phyloP scores from a whole-genome alignment of 2,329 filamentous ascomycete genomes.

The Colletotrichum incanum region DNA sequence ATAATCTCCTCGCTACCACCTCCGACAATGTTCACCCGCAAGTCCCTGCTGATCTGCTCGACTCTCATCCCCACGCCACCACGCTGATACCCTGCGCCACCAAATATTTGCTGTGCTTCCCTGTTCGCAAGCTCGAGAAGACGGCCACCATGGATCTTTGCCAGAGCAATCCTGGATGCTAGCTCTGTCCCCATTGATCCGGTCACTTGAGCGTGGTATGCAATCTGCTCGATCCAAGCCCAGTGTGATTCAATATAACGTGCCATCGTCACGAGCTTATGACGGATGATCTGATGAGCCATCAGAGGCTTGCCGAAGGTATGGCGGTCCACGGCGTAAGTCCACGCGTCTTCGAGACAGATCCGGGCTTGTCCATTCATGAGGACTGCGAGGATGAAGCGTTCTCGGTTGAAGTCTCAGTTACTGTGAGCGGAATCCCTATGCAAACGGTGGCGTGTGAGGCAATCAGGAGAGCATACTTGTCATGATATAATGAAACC shows the following conservation, averaged over 20 bases:
- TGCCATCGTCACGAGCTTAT: constrained; percentile 72
- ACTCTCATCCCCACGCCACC: constrained; percentile 58
- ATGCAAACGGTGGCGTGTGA: background rate
- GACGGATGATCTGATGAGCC: constrained; percentile 70
- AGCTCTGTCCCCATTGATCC: constrained; percentile 47
- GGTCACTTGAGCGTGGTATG: constrained; percentile 63
- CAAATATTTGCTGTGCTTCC: constrained; percentile 69
- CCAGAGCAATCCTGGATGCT: constrained; percentile 50
- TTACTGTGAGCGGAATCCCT: background rate
- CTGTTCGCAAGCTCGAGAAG: constrained; percentile 65
- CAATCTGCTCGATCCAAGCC: constrained; percentile 74
- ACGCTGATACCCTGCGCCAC: constrained; percentile 66
- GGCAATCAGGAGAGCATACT: background rate
- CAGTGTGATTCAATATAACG: constrained; percentile 72
- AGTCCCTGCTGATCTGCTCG: constrained; percentile 68
- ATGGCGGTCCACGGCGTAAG: constrained; percentile 65
- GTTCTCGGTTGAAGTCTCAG: constrained; percentile 71
- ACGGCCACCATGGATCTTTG: constrained; percentile 65
- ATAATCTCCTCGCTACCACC: constrained; percentile 71
- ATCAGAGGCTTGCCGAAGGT: constrained; percentile 74
- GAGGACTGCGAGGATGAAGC: constrained; percentile 70
- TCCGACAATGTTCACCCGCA: constrained; percentile 66
- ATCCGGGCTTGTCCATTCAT: constrained; percentile 71
- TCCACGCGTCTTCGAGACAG: constrained; percentile 67
- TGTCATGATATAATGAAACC: constrained; percentile 72